Evolutionary conservation across 495 filamentous ascomycete species (phyloP).

Genomic region (Neurospora sp.): DNA sequence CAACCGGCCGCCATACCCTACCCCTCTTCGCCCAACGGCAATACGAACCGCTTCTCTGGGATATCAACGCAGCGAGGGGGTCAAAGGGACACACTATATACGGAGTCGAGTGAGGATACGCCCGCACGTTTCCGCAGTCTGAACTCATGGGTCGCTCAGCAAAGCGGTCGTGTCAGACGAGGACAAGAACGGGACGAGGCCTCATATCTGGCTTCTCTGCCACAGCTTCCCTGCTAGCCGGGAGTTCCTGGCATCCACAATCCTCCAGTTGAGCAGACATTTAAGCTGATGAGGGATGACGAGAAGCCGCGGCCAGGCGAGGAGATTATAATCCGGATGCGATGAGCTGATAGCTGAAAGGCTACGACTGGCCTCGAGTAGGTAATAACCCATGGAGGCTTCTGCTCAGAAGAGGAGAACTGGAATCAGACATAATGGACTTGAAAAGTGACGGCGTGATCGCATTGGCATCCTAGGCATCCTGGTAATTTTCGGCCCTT

Average conservation of each 20-base stretch:
- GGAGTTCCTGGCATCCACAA: slow-evolving; percentile 23
- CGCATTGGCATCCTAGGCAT: neutral
- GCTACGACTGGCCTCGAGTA: neutral
- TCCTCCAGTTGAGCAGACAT: slow-evolving; percentile 23
- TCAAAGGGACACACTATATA: slow-evolving; percentile 34
- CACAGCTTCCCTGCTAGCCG: slow-evolving; percentile 11
- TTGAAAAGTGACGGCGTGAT: neutral
- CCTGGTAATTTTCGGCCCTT: neutral
- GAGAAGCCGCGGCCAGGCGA: slow-evolving; percentile 22
- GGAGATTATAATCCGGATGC: neutral
- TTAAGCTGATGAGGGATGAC: slow-evolving; percentile 24
- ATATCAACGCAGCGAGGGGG: slow-evolving; percentile 14
- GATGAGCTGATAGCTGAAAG: neutral
- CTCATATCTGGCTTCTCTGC: slow-evolving; percentile 16
- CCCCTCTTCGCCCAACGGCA: slow-evolving; percentile 4
- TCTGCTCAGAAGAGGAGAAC: neutral
- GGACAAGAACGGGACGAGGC: slow-evolving; percentile 19
- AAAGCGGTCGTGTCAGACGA: slow-evolving; percentile 32
- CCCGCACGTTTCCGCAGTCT: slow-evolving; percentile 47
- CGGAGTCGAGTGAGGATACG: slow-evolving; percentile 35
- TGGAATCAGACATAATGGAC: neutral
- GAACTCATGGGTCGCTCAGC: slow-evolving; percentile 53
- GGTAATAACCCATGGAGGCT: neutral
- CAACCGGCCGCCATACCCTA: slow-evolving; percentile 4
- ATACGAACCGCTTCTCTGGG: slow-evolving; percentile 29